Base-by-base conservation (phyloP, 805 yeast genomes). In the Sungouiozyma intestinalis region DNA sequence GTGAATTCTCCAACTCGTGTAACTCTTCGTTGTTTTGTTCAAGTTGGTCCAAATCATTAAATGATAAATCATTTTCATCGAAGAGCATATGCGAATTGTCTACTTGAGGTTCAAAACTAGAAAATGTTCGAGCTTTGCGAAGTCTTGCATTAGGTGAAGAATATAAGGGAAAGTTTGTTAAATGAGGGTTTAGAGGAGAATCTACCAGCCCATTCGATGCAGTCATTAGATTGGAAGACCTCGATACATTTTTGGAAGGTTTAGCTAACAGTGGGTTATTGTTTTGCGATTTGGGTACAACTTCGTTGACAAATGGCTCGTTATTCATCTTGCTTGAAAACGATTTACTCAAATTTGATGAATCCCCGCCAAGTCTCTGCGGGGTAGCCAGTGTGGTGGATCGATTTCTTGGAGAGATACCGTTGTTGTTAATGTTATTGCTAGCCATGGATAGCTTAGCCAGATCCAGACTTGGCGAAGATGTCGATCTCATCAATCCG, bases 241-340 rank as follows among this genome's bases (percentile, higher is more conserved):
- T 38, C 7, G 40, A 24, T 15, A 8, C 17, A 33, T 33, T 35
- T 24, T 24, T 6, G 6, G 40, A 33, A 6, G 54, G 50, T 29
- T 46, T 48, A 11, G 46, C 53, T 18, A 48, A 36, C 8, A 43
- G 38, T 8, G 52, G 48, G 29, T 24, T 24, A 46, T 47, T 36
- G 4, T 43, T 48, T 16, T 43, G 45, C 5, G 61, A 56, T 37
- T 43, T 49, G 15, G 57, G 59, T 7, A 56, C 61, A 2, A 51
- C 48, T 40, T 57, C 60, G 20, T 45, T 46, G 5, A 35, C 36
- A 13, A 31, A 8, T n/a, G 15, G 19, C 17, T 33, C 38, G 17
- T n/a, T 31, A 16, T 33, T 31, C 11, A 24, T 24, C 29, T 24
- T 24, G 11, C 11, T 24, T 24, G 29, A 24, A 24, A 24, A n/a